phyloP scores from a whole-genome alignment of 2,329 filamentous ascomycete genomes.

The Nothophoma quercina region DNA sequence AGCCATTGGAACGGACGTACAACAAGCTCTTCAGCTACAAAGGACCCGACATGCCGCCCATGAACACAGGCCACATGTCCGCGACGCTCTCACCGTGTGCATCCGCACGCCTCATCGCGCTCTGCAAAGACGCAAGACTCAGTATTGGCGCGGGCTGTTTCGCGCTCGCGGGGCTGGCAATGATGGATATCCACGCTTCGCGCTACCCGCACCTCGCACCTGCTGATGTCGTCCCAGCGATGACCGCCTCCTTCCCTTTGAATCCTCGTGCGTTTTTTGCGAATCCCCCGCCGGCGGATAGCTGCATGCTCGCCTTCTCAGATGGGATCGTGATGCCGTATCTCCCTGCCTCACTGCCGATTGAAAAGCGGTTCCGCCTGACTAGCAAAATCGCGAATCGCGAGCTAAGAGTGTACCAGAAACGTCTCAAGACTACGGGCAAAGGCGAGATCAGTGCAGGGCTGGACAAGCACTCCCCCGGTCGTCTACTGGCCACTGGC shows the following conservation, averaged over 20 bases:
- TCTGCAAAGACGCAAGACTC: conserved; percentile 50
- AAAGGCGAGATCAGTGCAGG: conserved; percentile 11
- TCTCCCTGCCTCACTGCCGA: conserved; percentile 41
- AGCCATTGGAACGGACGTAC: conserved; percentile 43
- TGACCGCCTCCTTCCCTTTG: conserved; percentile 56
- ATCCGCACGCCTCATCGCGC: conserved; percentile 46
- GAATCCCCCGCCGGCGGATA: conserved; percentile 49
- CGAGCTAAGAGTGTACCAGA: conserved; percentile 55
- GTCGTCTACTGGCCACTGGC: conserved; percentile 53
- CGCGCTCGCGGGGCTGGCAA: conserved; percentile 54
- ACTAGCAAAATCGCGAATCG: conserved; percentile 53
- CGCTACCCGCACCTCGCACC: conserved; percentile 36
- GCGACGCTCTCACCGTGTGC: conserved; percentile 43
- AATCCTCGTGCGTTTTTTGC: conserved; percentile 56
- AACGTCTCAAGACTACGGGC: conserved; percentile 40
- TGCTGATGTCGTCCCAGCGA: no score
- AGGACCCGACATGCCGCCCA: conserved; percentile 39
- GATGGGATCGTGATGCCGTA: conserved; percentile 57
- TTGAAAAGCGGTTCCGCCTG: conserved; percentile 51
- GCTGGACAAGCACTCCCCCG: conserved; percentile 49
- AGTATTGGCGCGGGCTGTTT: conserved; percentile 57
- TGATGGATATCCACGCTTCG: conserved; percentile 55
- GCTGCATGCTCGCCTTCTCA: conserved; percentile 58
- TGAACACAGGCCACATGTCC: conserved; percentile 45
- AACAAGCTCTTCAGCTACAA: conserved; percentile 50